phyloP scores from a whole-genome alignment of 768 basidiomycete genomes.

The Lactifluus echinatus region DNA sequence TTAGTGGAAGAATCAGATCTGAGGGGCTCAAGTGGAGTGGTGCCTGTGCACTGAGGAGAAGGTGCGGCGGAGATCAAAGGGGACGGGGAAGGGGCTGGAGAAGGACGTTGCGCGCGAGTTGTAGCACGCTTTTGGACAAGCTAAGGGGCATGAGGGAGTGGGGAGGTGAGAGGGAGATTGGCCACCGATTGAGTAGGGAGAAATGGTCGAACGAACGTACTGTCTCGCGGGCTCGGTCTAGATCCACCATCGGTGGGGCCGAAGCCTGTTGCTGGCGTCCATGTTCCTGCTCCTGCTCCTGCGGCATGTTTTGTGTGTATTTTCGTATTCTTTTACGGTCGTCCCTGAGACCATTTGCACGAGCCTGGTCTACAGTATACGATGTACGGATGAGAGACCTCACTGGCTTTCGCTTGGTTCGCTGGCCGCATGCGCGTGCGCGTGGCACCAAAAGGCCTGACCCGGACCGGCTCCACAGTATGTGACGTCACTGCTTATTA shows the following conservation, averaged over 20 bases:
- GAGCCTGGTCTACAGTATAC: no score
- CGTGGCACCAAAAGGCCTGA: constrained; percentile 1
- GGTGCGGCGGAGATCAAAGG: constrained; percentile 37
- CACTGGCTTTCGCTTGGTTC: no score
- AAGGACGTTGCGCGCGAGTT: constrained; percentile 31
- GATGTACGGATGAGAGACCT: no score
- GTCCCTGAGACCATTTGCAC: no score
- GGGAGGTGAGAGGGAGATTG: constrained; percentile 9
- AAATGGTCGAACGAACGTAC: background rate
- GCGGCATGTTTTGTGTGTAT: background rate
- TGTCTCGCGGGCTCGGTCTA: constrained; percentile 6
- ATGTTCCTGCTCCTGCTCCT: background rate
- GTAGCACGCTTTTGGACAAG: constrained; percentile 23
- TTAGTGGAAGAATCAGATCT: constrained; percentile 1
- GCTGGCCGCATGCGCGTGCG: constrained; percentile 2
- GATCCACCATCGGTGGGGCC: constrained; percentile 8
- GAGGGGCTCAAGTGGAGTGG: constrained; percentile 8
- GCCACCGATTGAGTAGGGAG: constrained; percentile 3
- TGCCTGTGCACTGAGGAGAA: constrained; percentile 16
- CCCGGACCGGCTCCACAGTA: background rate
- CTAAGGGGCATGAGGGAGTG: constrained; percentile 29
- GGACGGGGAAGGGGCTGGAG: constrained; percentile 40
- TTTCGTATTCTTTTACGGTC: no score
- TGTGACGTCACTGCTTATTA: background rate
- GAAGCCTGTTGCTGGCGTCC: background rate